Evolutionary conservation across 441 rosid species (phyloP), one percentile per base, ranked within the genome.

Genomic region (Bocquillonia castaneifolia): DNA sequence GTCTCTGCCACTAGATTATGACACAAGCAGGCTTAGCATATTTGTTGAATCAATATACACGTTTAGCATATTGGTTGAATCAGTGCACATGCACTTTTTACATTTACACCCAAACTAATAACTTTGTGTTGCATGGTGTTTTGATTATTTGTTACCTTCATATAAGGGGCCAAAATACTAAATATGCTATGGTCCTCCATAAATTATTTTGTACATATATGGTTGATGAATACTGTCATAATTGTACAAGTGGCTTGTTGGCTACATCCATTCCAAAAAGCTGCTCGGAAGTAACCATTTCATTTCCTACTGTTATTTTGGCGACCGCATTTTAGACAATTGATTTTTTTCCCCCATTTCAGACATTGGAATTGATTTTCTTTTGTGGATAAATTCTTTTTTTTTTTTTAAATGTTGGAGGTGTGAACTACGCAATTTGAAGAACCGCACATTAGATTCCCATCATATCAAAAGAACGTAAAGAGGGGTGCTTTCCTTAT

Each of bases 361-460:
- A n/a, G n/a, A n/a, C n/a, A n/a, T n/a, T n/a, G n/a, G n/a, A n/a
- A n/a, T n/a, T n/a, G n/a, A n/a, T n/a, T n/a, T n/a, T n/a, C n/a
- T n/a, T n/a, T n/a, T n/a, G n/a, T n/a, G n/a, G n/a, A n/a, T n/a
- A n/a, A n/a, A n/a, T n/a, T n/a, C n/a, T n/a, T 56, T 56, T 9
- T 29, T 12, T 5, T 7, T 1, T 10, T 56, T 23, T 1, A 34
- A 26, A 0, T 15, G 2, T 6, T 31, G 61, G 22, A 29, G 40
- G 18, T 1, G 3, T 57, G 61, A 13, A 32, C 7, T 10, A 25
- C 17, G 56, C 15, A 10, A 57, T 32, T 32, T 44, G 39, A 5
- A 63, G 66, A 63, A 52, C 66, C 66, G 45, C 54, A 44, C 7
- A 40, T 61, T 45, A 39, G 37, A 39, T 26, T 64, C 56, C 12